phyloP scores from a whole-genome alignment of 345 rosid species.

The Citrus inodora region DNA sequence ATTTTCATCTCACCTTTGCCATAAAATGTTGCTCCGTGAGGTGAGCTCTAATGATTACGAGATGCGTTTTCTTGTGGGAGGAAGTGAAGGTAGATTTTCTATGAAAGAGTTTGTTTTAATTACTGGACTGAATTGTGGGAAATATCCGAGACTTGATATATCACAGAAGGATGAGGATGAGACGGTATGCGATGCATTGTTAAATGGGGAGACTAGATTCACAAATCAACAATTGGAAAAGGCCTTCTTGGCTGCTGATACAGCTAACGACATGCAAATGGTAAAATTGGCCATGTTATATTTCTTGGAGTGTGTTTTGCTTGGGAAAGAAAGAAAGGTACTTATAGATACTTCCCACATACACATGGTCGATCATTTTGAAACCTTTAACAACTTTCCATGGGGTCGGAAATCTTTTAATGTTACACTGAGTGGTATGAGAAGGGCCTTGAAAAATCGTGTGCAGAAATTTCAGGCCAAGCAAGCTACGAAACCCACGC shows the following conservation, averaged over 20 bases:
- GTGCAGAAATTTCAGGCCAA: not conserved
- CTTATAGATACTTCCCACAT: not conserved
- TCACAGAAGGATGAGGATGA: not conserved
- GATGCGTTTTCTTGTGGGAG: not conserved
- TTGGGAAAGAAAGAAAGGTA: not conserved
- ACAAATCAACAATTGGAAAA: not conserved
- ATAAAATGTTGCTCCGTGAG: not conserved
- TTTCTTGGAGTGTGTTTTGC: not conserved
- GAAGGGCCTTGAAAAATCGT: not conserved
- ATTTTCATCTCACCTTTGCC: not conserved
- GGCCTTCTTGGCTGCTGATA: not conserved
- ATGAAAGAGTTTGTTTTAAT: not conserved
- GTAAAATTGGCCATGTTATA: not conserved
- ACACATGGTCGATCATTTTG: not conserved
- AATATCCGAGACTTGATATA: not conserved
- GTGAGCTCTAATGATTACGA: not conserved
- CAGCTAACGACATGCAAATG: not conserved
- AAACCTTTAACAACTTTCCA: not conserved
- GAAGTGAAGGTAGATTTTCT: slow-evolving; percentile 2
- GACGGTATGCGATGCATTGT: not conserved
- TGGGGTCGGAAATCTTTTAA: not conserved
- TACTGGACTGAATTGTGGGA: not conserved
- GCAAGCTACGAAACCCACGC: not conserved
- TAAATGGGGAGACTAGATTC: not conserved
- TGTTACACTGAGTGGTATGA: not conserved